phyloP scores from a whole-genome alignment of 225 moss, liverwort and hornwort genomes.

The Thuidium tamariscinum region DNA sequence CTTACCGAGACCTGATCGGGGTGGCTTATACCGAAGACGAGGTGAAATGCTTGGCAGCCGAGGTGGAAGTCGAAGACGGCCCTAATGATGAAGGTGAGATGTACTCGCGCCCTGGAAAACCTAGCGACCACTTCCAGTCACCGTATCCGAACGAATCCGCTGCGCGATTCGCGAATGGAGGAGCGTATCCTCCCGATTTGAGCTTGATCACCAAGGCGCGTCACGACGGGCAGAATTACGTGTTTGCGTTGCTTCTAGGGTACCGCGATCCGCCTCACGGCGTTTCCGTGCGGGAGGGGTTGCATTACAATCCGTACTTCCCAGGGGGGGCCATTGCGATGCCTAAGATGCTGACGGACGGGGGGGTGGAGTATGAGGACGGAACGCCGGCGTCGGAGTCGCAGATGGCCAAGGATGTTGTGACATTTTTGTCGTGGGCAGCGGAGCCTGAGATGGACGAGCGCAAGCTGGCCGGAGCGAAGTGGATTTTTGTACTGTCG shows the following conservation, averaged over 20 bases:
- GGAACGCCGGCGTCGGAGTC: slow-evolving; percentile 76
- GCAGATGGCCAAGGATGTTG: slow-evolving; percentile 97
- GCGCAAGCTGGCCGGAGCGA: slow-evolving; percentile 86
- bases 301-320: slow-evolving; percentile 96
- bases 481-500: slow-evolving; percentile 87
- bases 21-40: slow-evolving; percentile 97
- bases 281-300: slow-evolving; percentile 83
- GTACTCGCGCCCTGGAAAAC: slow-evolving; percentile 79
- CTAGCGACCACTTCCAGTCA: slow-evolving; percentile 75
- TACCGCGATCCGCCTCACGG: slow-evolving; percentile 92
- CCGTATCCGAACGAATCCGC: slow-evolving; percentile 85
- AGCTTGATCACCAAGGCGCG: slow-evolving; percentile 95
- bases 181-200: slow-evolving; percentile 93
- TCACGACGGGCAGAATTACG: slow-evolving; percentile 91
- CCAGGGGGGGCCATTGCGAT: slow-evolving; percentile 94
- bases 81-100: slow-evolving; percentile 97
- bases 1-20: slow-evolving; percentile 87
- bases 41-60: slow-evolving; percentile 76
- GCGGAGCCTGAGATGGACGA: slow-evolving; percentile 98
- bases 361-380: slow-evolving; percentile 92
- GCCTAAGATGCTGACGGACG: slow-evolving; percentile 91
- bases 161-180: slow-evolving; percentile 79
- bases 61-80: slow-evolving; percentile 85
- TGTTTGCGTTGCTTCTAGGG: slow-evolving; percentile 74
- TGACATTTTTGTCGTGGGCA: slow-evolving; percentile 79